Evolutionary conservation across 2,329 filamentous ascomycete genomes (phyloP).

Genomic region (Helicocarpus griseus): DNA sequence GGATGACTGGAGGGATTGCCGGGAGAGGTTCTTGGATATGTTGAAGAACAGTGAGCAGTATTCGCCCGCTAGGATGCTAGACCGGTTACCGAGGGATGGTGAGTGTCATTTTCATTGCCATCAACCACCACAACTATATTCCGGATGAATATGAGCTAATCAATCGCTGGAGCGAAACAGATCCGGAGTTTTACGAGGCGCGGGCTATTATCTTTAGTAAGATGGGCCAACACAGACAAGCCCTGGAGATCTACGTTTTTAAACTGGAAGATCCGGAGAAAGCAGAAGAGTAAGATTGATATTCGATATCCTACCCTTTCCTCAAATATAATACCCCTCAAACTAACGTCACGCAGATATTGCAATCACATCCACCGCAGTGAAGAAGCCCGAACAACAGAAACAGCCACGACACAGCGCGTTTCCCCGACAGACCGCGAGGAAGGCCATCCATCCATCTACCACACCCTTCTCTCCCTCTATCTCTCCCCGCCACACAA

Average conservation of each 20-base stretch:
- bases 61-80: conserved; percentile 67
- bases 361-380: conserved; percentile 72
- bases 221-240: conserved; percentile 92
- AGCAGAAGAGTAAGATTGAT: conserved; percentile 66
- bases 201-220: conserved; percentile 86
- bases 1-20: conserved; percentile 47
- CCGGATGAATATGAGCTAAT: not conserved
- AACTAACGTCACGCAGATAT: conserved; percentile 45
- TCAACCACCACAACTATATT: conserved; percentile 4
- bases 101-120: conserved; percentile 30
- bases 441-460: conserved; percentile 62
- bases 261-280: conserved; percentile 78
- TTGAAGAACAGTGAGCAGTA: conserved; percentile 69
- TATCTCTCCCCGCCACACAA: conserved; percentile 75
- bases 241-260: conserved; percentile 95
- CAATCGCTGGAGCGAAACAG: conserved; percentile 34
- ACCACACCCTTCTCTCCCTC: conserved; percentile 79
- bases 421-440: conserved; percentile 40
- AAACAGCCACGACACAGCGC: conserved; percentile 25
- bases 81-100: conserved; percentile 71
- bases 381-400: conserved; percentile 37
- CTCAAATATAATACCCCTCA: conserved; percentile 12
- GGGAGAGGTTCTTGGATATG: conserved; percentile 62
- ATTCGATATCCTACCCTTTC: not conserved
- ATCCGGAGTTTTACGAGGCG: conserved; percentile 77